Base-by-base conservation (phyloP, 2,329 filamentous ascomycete genomes). In the Fusarium graminum region DNA sequence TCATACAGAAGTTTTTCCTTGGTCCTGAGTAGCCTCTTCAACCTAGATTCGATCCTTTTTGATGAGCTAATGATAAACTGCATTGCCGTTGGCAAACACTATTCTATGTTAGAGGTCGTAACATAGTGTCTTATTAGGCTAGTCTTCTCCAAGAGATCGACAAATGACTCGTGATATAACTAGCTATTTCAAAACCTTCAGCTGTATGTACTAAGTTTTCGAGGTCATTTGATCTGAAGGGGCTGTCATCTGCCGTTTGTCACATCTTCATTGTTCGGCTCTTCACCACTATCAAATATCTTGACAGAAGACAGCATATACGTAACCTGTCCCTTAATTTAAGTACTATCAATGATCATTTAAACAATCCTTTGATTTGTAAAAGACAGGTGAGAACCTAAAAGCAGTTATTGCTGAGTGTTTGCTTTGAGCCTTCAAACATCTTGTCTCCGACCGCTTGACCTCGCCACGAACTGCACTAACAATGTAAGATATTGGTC, bases 331-430 rank as follows among this genome's bases (percentile, higher is more conserved):
- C n/a, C 8, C 9, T 4, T 10, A n/a, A 9, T 6, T n/a, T n/a
- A 10, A 4, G 16, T 5, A 17, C 10, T 16, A 10, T n/a, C 4
- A n/a, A 0, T 36, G 3, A n/a, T 10, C 9, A n/a, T 4, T 11
- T 3, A 6, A 10, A 9, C 10, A n/a, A 9, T n/a, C 7, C 10
- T 17, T 16, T 17, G 16, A 10, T 34, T n/a, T 16, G 16, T 7
- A 16, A 3, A 16, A n/a, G n/a, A 7, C 4, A 34, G 14, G 14
- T 22, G 4, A 34, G 7, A 10, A 8, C n/a, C 2, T 8, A n/a
- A 16, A 4, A 8, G 32, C n/a, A 16, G 5, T 16, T 8, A 10
- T 34, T 16, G 32, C 32, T 34, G 32, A 16, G 14, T 34, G 32
- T 34, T 16, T n/a, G 14, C n/a, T 4, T 7, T 34, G 14, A 34